phyloP scores from a whole-genome alignment of 768 basidiomycete species.

The Psilocybe cubensis region DNA sequence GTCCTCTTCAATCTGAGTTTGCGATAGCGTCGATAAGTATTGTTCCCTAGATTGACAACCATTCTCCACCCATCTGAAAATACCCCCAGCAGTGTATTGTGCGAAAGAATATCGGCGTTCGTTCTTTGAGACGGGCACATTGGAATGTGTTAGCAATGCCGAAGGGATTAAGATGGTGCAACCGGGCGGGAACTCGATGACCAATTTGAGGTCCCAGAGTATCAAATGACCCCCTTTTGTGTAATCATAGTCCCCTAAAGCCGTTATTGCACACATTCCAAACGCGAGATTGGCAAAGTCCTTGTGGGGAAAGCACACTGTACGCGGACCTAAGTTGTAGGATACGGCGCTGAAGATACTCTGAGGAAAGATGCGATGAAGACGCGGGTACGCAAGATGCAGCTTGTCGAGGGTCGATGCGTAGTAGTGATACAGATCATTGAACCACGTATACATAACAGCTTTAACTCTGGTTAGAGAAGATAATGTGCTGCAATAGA shows the following conservation, averaged over 20 bases:
- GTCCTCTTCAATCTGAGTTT: background rate
- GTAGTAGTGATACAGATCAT: background rate
- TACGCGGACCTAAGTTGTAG: slow-evolving; percentile 9
- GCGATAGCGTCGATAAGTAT: background rate
- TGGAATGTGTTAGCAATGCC: background rate
- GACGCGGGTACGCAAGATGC: background rate
- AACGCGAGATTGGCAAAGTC: slow-evolving; percentile 33
- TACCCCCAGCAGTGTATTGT: background rate
- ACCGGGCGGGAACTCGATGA: slow-evolving; percentile 25
- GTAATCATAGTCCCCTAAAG: slow-evolving; percentile 27
- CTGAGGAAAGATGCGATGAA: background rate
- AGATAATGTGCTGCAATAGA: background rate
- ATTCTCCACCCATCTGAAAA: background rate
- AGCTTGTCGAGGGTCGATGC: background rate
- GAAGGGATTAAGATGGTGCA: slow-evolving; percentile 30
- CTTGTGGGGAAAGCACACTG: slow-evolving; percentile 18
- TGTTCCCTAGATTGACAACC: background rate
- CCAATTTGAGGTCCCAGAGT: slow-evolving; percentile 27
- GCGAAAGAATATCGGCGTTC: background rate
- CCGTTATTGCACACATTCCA: slow-evolving; percentile 30
- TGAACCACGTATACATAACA: background rate
- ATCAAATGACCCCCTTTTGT: slow-evolving; percentile 35
- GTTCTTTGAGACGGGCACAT: background rate
- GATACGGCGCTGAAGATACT: slow-evolving; percentile 1
- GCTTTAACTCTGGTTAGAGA: background rate